Conservation (phyloP, 2,329 filamentous ascomycete genomes). For the Fusarium acutatum region DNA sequence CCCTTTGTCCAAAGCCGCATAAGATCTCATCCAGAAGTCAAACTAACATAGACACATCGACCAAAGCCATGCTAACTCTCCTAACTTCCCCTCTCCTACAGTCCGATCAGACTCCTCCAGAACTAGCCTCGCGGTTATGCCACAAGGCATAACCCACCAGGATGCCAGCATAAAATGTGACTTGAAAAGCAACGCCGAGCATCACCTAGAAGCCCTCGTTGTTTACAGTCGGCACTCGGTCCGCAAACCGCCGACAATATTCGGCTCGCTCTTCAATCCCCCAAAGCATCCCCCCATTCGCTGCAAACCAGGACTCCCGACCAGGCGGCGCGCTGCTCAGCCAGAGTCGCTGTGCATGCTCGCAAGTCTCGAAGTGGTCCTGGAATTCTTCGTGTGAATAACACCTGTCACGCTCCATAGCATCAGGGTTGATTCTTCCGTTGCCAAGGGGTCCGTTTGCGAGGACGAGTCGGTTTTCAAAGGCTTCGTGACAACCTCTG, state of each 20-base stretch:
- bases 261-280: fast-evolving
- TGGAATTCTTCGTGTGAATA: neutral
- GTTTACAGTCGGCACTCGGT: fast-evolving
- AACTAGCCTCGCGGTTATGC: no score
- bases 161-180: fast-evolving
- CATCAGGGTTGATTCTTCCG: no score
- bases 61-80: neutral
- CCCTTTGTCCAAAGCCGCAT: neutral
- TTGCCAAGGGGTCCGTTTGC: no score
- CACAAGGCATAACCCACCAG: fast-evolving
- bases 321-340: fast-evolving
- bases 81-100: neutral
- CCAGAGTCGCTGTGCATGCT: neutral
- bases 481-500: neutral
- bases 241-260: neutral
- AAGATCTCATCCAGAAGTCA: neutral
- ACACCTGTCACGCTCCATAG: neutral
- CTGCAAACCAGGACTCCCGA: neutral
- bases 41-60: fast-evolving
- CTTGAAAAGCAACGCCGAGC: fast-evolving
- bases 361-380: neutral
- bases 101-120: neutral
- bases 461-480: no score
- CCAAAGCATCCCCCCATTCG: neutral
- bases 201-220: neutral